These are phyloP conservation scores for Sclerotinia borealis DNA, from an alignment of 2,329 filamentous ascomycete species.

Conservation along the genomic window DNA sequence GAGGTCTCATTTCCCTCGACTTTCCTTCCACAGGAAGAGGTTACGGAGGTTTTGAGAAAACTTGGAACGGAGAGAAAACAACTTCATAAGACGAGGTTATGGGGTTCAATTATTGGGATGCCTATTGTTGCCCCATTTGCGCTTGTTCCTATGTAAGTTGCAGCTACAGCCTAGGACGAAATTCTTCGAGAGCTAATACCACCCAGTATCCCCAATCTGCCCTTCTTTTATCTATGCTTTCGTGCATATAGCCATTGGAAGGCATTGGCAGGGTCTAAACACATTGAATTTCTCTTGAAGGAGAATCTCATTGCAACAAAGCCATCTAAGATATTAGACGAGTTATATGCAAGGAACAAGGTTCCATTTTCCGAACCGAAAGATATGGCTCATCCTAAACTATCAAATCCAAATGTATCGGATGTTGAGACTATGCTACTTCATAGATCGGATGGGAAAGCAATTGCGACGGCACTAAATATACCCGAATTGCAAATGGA, in stretches of 20 bases:
- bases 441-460: constrained; percentile 47
- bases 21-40: constrained; percentile 58
- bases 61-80: constrained; percentile 76
- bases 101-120: constrained; percentile 77
- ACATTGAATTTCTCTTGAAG: constrained; percentile 74
- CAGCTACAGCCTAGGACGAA: not conserved
- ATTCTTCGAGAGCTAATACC: not conserved
- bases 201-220: constrained; percentile 77
- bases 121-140: constrained; percentile 79
- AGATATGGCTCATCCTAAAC: not conserved
- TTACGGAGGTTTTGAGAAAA: constrained; percentile 58
- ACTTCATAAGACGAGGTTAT: constrained; percentile 69
- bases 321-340: constrained; percentile 65
- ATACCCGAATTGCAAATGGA: constrained; percentile 67
- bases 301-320: constrained; percentile 62
- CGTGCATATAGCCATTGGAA: constrained; percentile 88
- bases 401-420: constrained; percentile 15
- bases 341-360: constrained; percentile 52
- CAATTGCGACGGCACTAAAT: constrained; percentile 55
- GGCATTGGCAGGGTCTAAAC: constrained; percentile 76
- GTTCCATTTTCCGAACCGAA: constrained; percentile 15
- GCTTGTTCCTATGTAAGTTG: constrained; percentile 74
- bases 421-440: constrained; percentile 39
- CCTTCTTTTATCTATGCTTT: constrained; percentile 94
- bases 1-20: constrained; percentile 71